Evolutionary conservation across 257 asterid genomes (phyloP).

Genomic region (Przewalskia tangutica): DNA sequence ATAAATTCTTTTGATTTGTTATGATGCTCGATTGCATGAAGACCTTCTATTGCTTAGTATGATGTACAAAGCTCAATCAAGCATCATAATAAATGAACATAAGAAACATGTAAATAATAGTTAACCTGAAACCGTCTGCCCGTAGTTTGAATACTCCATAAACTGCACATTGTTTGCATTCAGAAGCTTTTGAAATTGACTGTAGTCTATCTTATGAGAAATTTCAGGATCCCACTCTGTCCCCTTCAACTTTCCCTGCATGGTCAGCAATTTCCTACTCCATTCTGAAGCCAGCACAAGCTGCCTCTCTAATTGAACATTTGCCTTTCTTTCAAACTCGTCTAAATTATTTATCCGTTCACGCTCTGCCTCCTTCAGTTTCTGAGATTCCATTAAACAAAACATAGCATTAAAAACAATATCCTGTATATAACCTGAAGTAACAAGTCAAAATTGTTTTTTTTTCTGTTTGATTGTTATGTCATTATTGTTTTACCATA

Average conservation of each 20-base stretch:
- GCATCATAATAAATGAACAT: not conserved
- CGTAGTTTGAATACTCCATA: conserved; percentile 95
- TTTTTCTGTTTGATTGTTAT: not conserved
- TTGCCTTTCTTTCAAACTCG: conserved; percentile 85
- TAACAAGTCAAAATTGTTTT: not conserved
- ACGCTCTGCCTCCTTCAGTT: conserved; percentile 76
- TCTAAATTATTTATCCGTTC: conserved; percentile 56
- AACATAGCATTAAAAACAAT: conserved; percentile 18
- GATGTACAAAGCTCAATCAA: not conserved
- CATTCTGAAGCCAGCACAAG: conserved; percentile 93
- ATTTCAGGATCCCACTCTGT: conserved; percentile 88
- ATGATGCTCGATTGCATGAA: not conserved
- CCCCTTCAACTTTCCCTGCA: conserved; percentile 85
- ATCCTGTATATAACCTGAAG: not conserved
- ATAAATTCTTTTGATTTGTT: not conserved
- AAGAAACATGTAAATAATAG: not conserved
- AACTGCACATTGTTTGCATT: conserved; percentile 75
- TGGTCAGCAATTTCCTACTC: conserved; percentile 77
- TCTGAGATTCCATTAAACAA: conserved; percentile 49
- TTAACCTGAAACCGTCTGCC: conserved; percentile 87
- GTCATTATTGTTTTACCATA: not conserved
- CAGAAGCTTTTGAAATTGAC: conserved; percentile 82
- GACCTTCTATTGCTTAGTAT: not conserved
- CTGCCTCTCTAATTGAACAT: conserved; percentile 94
- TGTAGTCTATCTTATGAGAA: conserved; percentile 67